Evolutionary conservation across 257 asterid genomes (phyloP).

Genomic region (Salvia miltiorrhiza): DNA sequence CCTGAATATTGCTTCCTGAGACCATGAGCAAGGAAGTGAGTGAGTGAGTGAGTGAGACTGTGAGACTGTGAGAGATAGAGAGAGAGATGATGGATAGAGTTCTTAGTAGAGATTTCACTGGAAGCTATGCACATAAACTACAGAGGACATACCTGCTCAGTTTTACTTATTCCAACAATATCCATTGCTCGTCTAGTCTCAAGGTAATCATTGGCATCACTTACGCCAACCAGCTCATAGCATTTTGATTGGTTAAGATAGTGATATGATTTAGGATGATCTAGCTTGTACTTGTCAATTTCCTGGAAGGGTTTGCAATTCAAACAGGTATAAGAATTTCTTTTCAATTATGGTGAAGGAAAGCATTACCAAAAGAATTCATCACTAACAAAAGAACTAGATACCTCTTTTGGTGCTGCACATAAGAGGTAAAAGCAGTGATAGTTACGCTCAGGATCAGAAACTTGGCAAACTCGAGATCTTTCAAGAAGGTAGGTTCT

Average conservation of each 20-base stretch:
- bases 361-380: slow-evolving; percentile 14
- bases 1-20: slow-evolving; percentile 94
- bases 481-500: slow-evolving; percentile 98
- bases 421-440: slow-evolving; percentile 98
- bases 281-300: slow-evolving; percentile 77
- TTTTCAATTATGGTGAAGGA: slow-evolving; percentile 7
- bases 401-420: slow-evolving; percentile 97
- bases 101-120: background rate
- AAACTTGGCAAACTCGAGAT: slow-evolving; percentile 97
- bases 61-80: slow-evolving; percentile 11
- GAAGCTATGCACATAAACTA: background rate
- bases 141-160: slow-evolving; percentile 65
- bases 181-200: slow-evolving; percentile 98
- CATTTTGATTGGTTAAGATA: slow-evolving; percentile 96
- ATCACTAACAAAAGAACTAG: slow-evolving; percentile 23
- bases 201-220: slow-evolving; percentile 87
- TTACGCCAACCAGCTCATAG: slow-evolving; percentile 73
- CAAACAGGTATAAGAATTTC: slow-evolving; percentile 2
- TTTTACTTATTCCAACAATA: slow-evolving; percentile 82
- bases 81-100: slow-evolving; percentile 5
- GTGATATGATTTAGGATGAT: slow-evolving; percentile 77
- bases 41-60: slow-evolving; percentile 16
- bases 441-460: slow-evolving; percentile 95
- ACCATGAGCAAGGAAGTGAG: slow-evolving; percentile 21
- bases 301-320: slow-evolving; percentile 49